Base-by-base conservation (phyloP, 176 grass and related monocot genomes). In the Phoenix roebelenii region DNA sequence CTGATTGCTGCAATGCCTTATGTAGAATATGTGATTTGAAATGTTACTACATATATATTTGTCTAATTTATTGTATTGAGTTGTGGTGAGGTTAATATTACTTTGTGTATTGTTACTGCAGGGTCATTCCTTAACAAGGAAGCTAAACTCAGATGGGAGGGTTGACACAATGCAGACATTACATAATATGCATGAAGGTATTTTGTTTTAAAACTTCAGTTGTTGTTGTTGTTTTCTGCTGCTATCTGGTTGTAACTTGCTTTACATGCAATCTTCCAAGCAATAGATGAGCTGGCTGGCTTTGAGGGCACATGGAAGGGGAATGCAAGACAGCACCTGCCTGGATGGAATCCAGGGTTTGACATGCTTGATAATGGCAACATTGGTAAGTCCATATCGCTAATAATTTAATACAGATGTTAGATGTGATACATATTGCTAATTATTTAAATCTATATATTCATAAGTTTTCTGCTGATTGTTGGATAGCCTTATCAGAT, bases 101-200 rank as follows among this genome's bases (percentile, higher is more conserved):
- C 35, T 39, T 29, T 1, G 4, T 39, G 35, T 39, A 39, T 12
- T 39, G 35, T 12, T 39, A 10, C 7, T 80, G 62, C 52, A 86
- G 83, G 88, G 87, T 67, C 87, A 91, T 69, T 82, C 87, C 7
- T 51, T 86, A 22, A 83, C 83, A 65, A 91, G 79, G 55, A 74
- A 86, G 57, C 76, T 86, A 53, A 77, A 74, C 59, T 64, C 52
- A 16, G 79, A 77, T 64, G 76, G 83, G 49, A 82, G 25, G 10
- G 69, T 91, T 25, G 74, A 86, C 52, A 74, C 72, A 74, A 61
- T 77, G 48, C 79, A 91, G 72, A 74, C 69, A 49, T 80, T 91
- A 54, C 83, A 91, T 69, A 91, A 91, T 28, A 65, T 86, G 52
- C 81, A 75, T 66, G 26, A 81, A 93, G 84, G 84, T 79, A 39